Base-by-base conservation (phyloP, 176 grass and related monocot genomes). In the Carex littledalei region DNA sequence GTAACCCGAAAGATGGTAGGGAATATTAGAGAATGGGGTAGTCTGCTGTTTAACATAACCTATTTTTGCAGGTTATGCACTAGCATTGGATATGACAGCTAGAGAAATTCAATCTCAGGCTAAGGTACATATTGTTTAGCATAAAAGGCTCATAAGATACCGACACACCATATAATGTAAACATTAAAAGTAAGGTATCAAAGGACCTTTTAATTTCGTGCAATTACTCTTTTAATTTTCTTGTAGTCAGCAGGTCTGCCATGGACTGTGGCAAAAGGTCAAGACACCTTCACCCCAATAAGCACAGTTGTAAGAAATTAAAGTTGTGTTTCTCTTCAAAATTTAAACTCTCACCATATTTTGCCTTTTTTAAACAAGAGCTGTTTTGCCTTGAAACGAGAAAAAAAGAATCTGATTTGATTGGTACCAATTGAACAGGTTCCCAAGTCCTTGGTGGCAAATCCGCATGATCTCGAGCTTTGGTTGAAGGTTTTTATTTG, bases 71-170 rank as follows among this genome's bases (percentile, higher is more conserved):
- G 96, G 96, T 79, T 98, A 98, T 84, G 96, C 96, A 31, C 88
- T 98, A 84, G 96, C 93, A 82, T 90, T 95, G 91, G 96, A 98
- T 85, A 98, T 98, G 95, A 98, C 95, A 72, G 95, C 95, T 84
- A 92, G 93, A 84, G 96, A 98, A 70, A 94, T 95, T 86, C 96
- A 98, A 62, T 87, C 88, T 62, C 55, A 18, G 20, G 93, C 91
- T 86, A 98, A 94, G 91, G 95, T 95, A 62, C 39, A 41, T 71
- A 21, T 71, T 60, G 64, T 58, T 22, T 39, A 43, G 18, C 16
- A 11, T 64, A 67, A 78, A 84, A 67, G 37, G 21, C 1, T 26
- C 52, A 78, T 78, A 57, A 78, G 24, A 78, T 54, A 18, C 13
- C 22, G 3, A 69, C 15, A 54, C 9, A 54, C 16, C 12, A 54